Evolutionary conservation across 2,329 filamentous ascomycete species (phyloP).

Genomic region (Cercospora sp.): DNA sequence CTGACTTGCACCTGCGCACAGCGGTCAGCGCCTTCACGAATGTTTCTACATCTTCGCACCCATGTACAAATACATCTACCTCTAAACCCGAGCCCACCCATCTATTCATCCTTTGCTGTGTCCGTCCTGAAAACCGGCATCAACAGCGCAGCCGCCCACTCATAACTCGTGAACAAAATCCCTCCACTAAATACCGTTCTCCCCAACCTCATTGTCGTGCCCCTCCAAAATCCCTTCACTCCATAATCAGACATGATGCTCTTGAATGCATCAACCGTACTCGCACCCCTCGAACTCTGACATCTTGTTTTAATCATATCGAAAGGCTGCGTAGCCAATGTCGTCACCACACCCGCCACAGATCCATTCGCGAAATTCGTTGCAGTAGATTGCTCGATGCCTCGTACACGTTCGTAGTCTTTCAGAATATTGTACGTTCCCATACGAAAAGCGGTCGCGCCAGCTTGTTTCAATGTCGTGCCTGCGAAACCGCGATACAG

Average conservation of each 20-base stretch:
- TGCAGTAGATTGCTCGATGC: constrained; percentile 53
- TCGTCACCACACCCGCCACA: constrained; percentile 61
- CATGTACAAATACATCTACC: neutral
- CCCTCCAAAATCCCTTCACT: constrained; percentile 64
- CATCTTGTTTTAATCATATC: constrained; percentile 65
- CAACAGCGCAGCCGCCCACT: constrained; percentile 56
- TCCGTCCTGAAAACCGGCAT: constrained; percentile 39
- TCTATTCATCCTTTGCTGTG: constrained; percentile 7
- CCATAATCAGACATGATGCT: constrained; percentile 60
- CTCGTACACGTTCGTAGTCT: constrained; percentile 54
- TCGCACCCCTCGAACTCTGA: constrained; percentile 60
- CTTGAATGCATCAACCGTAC: constrained; percentile 58
- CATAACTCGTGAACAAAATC: constrained; percentile 65
- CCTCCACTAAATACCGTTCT: constrained; percentile 66
- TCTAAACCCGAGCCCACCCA: neutral
- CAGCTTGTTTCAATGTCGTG: constrained; percentile 64
- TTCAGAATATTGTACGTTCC: constrained; percentile 65
- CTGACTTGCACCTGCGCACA: neutral
- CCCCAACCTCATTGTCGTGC: constrained; percentile 67
- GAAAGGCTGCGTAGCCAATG: constrained; percentile 61
- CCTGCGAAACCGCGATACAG: constrained; percentile 62
- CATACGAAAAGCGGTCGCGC: constrained; percentile 62
- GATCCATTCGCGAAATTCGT: constrained; percentile 65
- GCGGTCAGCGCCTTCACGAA: neutral
- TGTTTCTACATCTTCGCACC: neutral